Evolutionary conservation across 768 basidiomycete genomes (phyloP), one percentile per base, ranked within the genome.

Genomic region (Pluteus cervinus): DNA sequence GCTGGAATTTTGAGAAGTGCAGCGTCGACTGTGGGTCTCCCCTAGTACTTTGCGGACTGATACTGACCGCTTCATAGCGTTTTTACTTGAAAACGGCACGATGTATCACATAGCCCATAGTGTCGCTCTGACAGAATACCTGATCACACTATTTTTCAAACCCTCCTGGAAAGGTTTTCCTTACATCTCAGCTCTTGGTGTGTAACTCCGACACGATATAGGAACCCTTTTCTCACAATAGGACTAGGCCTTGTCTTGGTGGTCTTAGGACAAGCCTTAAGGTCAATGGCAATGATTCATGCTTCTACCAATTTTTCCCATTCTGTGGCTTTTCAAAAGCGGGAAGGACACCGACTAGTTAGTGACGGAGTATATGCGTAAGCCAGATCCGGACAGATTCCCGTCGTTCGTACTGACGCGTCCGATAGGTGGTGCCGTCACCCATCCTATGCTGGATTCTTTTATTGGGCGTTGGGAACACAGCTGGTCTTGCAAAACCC

Each of bases 381-480:
- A 56, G 81, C 68, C 18, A 16, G 33, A 7, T 11, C 23, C 5
- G 25, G 24, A 34, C 31, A 18, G 21, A 9, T 33, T 24, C 12
- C 17, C 17, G 38, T 29, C n/a, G 10, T 20, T 29, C 17, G 37
- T 16, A 8, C 10, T 48, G 14, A 48, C 24, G 11, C 17, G 29
- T 20, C 1, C 39, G 17, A 17, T 39, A 90, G 88, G 5, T 86
- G 77, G 76, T 83, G 81, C 43, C 79, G 96, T 10, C 96, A 99
- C 60, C 96, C 96, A 8, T 96, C 94, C 0, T 99, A 99, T 49
- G 77, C 88, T 2, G 96, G 93, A 2, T 99, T 97, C 67, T 94
- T 87, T 59, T 98, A 94, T 58, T 98, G 96, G 96, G 92, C 91
- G 0, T 52, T 99, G 18, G 91, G 93, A 2, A 96, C 91, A 0